These are phyloP conservation scores for Kalmanozyma brasiliensis DNA, from an alignment of 1,284 basidiomycete species.

Conservation along the genomic window DNA sequence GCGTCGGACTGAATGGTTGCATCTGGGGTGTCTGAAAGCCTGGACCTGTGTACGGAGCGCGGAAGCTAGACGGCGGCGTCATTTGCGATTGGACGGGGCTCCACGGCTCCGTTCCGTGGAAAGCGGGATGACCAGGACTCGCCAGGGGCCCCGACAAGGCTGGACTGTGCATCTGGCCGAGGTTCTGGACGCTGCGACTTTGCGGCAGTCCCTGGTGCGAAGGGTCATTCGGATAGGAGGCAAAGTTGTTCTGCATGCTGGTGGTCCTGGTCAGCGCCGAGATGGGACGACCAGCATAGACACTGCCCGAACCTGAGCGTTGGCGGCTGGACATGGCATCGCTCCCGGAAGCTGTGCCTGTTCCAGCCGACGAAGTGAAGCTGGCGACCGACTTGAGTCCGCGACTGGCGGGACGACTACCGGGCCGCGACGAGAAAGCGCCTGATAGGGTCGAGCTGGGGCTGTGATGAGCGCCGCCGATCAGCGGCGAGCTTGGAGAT, in stretches of 20 bases:
- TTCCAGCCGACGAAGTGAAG: slow-evolving; percentile 46
- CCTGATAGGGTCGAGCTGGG: slow-evolving; percentile 50
- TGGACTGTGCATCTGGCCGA: slow-evolving; percentile 34
- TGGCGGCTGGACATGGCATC: slow-evolving; percentile 21
- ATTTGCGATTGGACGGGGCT: slow-evolving; percentile 36
- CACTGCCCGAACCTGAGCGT: slow-evolving; percentile 38
- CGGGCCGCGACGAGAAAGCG: slow-evolving; percentile 48
- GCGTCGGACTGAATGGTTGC: slow-evolving; percentile 42
- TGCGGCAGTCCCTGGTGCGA: slow-evolving; percentile 31
- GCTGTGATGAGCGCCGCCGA: slow-evolving; percentile 33
- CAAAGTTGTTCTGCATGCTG: slow-evolving; percentile 46
- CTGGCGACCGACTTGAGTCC: slow-evolving; percentile 53
- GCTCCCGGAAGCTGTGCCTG: slow-evolving; percentile 26
- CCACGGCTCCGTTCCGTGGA: slow-evolving; percentile 32
- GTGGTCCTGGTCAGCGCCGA: slow-evolving; percentile 38
- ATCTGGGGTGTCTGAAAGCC: slow-evolving; percentile 46
- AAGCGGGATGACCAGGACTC: slow-evolving; percentile 27
- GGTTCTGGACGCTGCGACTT: slow-evolving; percentile 41
- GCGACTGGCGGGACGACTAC: slow-evolving; percentile 46
- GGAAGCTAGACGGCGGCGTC: slow-evolving; percentile 22
- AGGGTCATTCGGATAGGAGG: slow-evolving; percentile 13
- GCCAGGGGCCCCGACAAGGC: slow-evolving; percentile 24
- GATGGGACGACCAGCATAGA: slow-evolving; percentile 20
- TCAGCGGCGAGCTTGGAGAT: slow-evolving; percentile 37
- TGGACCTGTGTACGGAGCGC: slow-evolving; percentile 31